phyloP scores from a whole-genome alignment of 352 stramenopile species.

The Phytopythium litorale region DNA sequence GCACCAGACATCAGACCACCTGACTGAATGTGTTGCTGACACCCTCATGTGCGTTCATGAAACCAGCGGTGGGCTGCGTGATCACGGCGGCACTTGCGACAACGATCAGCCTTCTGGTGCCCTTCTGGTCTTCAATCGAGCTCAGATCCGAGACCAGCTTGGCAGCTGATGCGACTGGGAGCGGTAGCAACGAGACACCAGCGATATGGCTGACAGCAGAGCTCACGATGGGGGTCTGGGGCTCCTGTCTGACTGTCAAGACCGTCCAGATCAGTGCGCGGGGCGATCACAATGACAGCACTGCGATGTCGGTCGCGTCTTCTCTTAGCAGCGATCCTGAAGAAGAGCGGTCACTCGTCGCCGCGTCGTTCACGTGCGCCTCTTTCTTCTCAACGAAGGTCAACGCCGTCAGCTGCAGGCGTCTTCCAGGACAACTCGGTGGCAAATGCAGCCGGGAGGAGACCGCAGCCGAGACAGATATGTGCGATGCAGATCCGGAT shows the following conservation, averaged over 20 bases:
- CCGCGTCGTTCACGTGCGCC: constrained; percentile 37
- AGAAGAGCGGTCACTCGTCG: not conserved
- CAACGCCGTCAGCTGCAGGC: constrained; percentile 17
- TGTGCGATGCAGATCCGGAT: not conserved
- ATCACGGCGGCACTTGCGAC: constrained; percentile 29
- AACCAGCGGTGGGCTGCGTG: constrained; percentile 29
- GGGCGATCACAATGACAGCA: not conserved
- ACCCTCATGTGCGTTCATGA: not conserved
- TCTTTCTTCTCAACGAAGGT: constrained; percentile 31
- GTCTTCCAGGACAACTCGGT: not conserved
- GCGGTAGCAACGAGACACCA: constrained; percentile 2
- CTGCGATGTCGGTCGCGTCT: not conserved
- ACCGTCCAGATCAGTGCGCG: constrained; percentile 3
- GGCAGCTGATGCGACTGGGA: not conserved
- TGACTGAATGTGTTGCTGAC: not conserved
- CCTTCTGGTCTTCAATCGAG: constrained; percentile 49
- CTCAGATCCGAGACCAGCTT: constrained; percentile 1
- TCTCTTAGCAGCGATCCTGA: not conserved
- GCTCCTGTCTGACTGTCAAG: constrained; percentile 45
- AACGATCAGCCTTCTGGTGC: constrained; percentile 35
- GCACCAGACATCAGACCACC: not conserved
- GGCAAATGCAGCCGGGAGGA: not conserved
- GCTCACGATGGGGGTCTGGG: constrained; percentile 51
- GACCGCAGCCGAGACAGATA: not conserved
- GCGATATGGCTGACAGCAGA: constrained; percentile 22